Base-by-base conservation (phyloP, 371 early-diverging fungal genomes). In the Mortierella sp. region DNA sequence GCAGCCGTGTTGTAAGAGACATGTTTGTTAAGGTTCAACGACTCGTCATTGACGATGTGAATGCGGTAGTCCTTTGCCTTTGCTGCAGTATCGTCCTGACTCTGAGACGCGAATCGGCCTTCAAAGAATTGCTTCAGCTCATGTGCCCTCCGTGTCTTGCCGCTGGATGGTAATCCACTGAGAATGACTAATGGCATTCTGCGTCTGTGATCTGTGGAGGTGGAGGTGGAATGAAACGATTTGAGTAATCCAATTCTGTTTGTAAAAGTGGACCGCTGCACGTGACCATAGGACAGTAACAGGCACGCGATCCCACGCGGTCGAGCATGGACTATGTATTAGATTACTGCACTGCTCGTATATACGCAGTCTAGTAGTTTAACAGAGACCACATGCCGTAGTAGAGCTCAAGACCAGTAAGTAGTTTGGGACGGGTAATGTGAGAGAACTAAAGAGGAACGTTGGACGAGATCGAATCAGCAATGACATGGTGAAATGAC, bases 141-240 rank as follows among this genome's bases (percentile, higher is more conserved):
- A 23, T 72, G 68, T 0, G 96, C 93, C 48, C 98, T 83, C 28
- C 84, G 89, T 8, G 96, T 89, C 78, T 98, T 98, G 54, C 99
- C 98, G 64, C 92, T 91, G 49, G 89, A 89, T 32, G 99, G 99
- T 66, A 89, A 83, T 37, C 99, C 99, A 47, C 91, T 89, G 56
- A 98, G 71, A 50, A 92, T 88, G 41, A 98, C 86, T 15, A 98
- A 88, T 28, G 99, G 97, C 99, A 98, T 98, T 32, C 31, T 54
- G 14, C n/a, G n/a, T n/a, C n/a, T n/a, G n/a, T n/a, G n/a, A n/a
- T n/a, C 7, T 34, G 37, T 34, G 37, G 37, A 11, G 37, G 37
- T 21, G 30, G 23, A 32, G 14, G 26, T 42, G 30, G 21, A 26
- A 30, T n/a, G n/a, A n/a, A n/a, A n/a, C n/a, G n/a, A n/a, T n/a